phyloP scores from a whole-genome alignment of 352 stramenopile species.

The Phytophthora pini region DNA sequence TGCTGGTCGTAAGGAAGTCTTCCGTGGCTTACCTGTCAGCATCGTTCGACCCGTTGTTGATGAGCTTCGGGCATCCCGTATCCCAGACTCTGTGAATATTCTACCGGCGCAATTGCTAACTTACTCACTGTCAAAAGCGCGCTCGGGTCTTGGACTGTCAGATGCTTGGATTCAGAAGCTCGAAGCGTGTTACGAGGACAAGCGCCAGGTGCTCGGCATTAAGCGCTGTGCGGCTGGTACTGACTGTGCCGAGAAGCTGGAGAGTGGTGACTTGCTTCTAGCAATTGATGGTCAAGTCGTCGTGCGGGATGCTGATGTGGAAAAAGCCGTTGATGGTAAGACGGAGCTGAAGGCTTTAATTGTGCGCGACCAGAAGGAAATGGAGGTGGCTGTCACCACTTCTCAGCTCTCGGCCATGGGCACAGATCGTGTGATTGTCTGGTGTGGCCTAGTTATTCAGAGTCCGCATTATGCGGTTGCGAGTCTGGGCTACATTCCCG shows the following conservation, averaged over 20 bases:
- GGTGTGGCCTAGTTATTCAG: constrained; percentile 93
- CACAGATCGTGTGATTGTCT: constrained; percentile 91
- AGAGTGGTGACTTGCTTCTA: constrained; percentile 87
- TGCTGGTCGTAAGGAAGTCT: constrained; percentile 82
- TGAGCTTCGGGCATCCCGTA: constrained; percentile 47
- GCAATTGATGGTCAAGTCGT: constrained; percentile 80
- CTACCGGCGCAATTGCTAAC: constrained; percentile 81
- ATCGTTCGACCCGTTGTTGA: constrained; percentile 76
- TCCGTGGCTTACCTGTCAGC: constrained; percentile 73
- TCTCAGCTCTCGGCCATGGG: constrained; percentile 76
- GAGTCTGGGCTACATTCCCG: constrained; percentile 85
- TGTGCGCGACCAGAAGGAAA: constrained; percentile 78
- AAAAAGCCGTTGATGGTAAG: constrained; percentile 64
- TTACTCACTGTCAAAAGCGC: constrained; percentile 88
- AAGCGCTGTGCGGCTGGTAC: constrained; percentile 79
- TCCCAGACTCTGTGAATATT: constrained; percentile 66
- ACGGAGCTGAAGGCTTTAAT: constrained; percentile 64
- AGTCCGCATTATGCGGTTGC: constrained; percentile 87
- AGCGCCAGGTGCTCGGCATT: constrained; percentile 89
- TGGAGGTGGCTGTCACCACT: constrained; percentile 65
- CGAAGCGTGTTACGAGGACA: constrained; percentile 76
- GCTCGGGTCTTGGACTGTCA: constrained; percentile 83
- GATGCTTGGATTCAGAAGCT: constrained; percentile 89
- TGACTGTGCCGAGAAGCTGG: constrained; percentile 68
- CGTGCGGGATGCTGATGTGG: constrained; percentile 83